Evolutionary conservation across 768 basidiomycete genomes (phyloP), one percentile per base, ranked within the genome.

Genomic region (Pulveroboletus sp.): DNA sequence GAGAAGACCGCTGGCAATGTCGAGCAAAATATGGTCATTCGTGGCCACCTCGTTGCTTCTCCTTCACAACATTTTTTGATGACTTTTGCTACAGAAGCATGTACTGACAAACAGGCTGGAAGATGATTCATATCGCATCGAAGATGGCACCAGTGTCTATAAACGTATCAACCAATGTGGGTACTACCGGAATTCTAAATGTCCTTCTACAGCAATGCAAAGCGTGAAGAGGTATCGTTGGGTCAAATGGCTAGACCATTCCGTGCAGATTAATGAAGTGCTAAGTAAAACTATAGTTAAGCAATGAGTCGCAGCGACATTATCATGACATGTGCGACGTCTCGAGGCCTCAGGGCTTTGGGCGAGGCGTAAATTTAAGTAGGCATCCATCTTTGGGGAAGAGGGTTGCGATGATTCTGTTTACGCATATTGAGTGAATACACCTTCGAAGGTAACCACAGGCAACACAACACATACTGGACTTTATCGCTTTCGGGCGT

Each of bases 341-440:
- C 31, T 49, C 27, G 62, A 8, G n/a, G n/a, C n/a, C n/a, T 29
- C 8, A 29, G 8, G 63, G 63, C 43, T 47, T 65, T 20, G 67
- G 49, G 43, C 86, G 81, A 25, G 90, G 86, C 2, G 79, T 76
- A 58, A 95, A 79, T 62, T 83, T 89, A 53, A 97, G 76, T 49
- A 80, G 69, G 59, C 92, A 91, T 36, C 90, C 91, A 61, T 97
- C 94, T 67, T 90, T 85, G 11, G 97, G 97, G 82, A 99, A 99
- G 36, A 98, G 70, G 19, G 93, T 97, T n/a, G 94, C 90, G 57
- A 97, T 92, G 54, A 97, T 91, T 42, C 89, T 91, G 55, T 24
- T 55, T 34, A 29, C 29, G 17, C 6, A 16, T 13, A 39, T 32
- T 2, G 32, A n/a, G 23, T 51, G 20, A 56, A 41, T 9, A 45